Conservation (phyloP, 2,329 filamentous ascomycete species). For the Elsinoe necatrix region DNA sequence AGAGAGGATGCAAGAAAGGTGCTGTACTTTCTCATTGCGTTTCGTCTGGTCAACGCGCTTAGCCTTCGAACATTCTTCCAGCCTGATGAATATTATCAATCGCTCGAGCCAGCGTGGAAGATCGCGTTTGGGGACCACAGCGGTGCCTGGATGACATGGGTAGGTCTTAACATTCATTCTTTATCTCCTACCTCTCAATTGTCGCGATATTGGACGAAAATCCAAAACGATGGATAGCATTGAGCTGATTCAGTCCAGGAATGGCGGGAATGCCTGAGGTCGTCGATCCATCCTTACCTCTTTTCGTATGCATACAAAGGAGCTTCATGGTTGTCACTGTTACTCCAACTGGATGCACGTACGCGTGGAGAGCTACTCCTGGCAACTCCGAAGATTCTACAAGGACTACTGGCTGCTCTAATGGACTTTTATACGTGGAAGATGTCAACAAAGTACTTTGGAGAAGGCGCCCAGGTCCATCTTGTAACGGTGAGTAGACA, state of each 20-base stretch:
- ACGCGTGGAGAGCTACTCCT: conserved; percentile 60
- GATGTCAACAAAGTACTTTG: conserved; percentile 66
- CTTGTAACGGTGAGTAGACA: conserved; percentile 59
- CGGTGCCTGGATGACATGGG: conserved; percentile 94
- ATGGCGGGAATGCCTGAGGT: conserved; percentile 81
- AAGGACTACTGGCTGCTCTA: conserved; percentile 67
- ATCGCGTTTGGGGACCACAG: conserved; percentile 69
- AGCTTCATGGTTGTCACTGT: conserved; percentile 48
- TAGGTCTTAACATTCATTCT: conserved; percentile 34
- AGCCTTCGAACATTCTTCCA: conserved; percentile 86
- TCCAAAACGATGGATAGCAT: background rate
- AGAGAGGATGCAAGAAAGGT: background rate
- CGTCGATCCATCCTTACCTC: conserved; percentile 80
- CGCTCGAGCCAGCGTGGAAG: conserved; percentile 87
- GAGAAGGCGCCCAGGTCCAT: conserved; percentile 52
- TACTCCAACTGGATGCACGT: conserved; percentile 47
- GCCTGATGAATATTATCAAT: conserved; percentile 95
- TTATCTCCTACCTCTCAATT: background rate
- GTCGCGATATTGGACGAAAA: too few relatives aligned
- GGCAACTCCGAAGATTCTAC: conserved; percentile 63
- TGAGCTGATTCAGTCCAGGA: conserved; percentile 50
- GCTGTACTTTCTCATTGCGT: conserved; percentile 43
- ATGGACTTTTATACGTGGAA: conserved; percentile 86
- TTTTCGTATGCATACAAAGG: conserved; percentile 69
- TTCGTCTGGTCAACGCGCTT: conserved; percentile 74